phyloP scores from a whole-genome alignment of 768 basidiomycete genomes.

The Megacollybia marginata region DNA sequence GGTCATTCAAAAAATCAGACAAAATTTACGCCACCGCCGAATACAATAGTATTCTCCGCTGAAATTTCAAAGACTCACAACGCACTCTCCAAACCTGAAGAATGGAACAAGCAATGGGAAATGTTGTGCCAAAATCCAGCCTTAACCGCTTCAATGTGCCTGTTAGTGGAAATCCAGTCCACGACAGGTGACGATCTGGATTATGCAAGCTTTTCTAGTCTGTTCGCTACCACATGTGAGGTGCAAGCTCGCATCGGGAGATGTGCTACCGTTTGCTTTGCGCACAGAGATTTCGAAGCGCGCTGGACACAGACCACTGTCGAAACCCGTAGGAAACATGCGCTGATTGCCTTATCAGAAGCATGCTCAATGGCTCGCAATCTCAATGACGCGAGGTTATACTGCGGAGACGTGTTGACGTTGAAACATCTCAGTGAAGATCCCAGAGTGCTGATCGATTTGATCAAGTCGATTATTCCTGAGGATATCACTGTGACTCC shows the following conservation, averaged over 20 bases:
- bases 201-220: background rate
- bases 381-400: slow-evolving; percentile 8
- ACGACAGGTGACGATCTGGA: background rate
- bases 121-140: background rate
- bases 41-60: background rate
- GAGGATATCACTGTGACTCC: slow-evolving; percentile 5
- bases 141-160: background rate
- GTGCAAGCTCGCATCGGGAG: slow-evolving; percentile 3
- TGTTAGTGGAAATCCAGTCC: too few relatives aligned
- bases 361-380: slow-evolving; percentile 9
- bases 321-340: slow-evolving; percentile 6
- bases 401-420: slow-evolving; percentile 6
- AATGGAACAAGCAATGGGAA: slow-evolving; percentile 12
- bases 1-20: too few relatives aligned
- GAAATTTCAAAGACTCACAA: slow-evolving; percentile 3
- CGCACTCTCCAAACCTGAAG: slow-evolving; percentile 5
- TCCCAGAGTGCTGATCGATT: background rate
- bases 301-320: slow-evolving; percentile 4
- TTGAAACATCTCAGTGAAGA: slow-evolving; percentile 1
- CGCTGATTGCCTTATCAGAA: slow-evolving; percentile 6
- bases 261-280: background rate
- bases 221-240: slow-evolving; percentile 1
- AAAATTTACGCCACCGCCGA: background rate
- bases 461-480: background rate
- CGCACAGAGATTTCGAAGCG: slow-evolving; percentile 1